Percentiles rank a stretch among this genome's conserved stretches.
phyloP scores from a whole-genome alignment of 768 basidiomycete genomes.

The Suillus luteus region DNA sequence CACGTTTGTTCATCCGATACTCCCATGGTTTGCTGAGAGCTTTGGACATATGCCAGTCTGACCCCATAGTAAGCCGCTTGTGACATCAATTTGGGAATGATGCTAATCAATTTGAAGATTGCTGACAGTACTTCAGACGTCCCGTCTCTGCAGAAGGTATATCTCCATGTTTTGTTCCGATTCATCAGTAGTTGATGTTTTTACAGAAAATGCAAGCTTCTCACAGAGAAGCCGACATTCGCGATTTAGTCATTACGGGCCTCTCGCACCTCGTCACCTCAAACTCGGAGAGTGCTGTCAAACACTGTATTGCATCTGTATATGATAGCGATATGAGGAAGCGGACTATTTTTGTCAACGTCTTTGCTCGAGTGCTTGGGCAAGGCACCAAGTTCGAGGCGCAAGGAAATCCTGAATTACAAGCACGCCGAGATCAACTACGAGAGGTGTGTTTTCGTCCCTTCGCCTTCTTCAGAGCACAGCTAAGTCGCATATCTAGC shows the following conservation, averaged over 20 bases:
- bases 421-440: conserved; percentile 52
- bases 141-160: conserved; percentile 49
- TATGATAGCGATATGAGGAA: conserved; percentile 72
- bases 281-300: conserved; percentile 87
- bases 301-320: conserved; percentile 80
- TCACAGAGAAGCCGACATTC: conserved; percentile 60
- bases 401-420: conserved; percentile 50
- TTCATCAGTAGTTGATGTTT: conserved; percentile 12
- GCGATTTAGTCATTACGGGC: conserved; percentile 77
- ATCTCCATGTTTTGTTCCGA: conserved; percentile 1
- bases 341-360: conserved; percentile 79
- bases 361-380: conserved; percentile 78
- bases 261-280: conserved; percentile 80
- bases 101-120: conserved; percentile 32
- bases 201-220: conserved; percentile 45
- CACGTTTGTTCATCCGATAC: conserved; percentile 80
- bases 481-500: conserved; percentile 38
- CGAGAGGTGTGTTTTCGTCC: conserved; percentile 52
- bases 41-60: conserved; percentile 53
- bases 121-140: conserved; percentile 54
- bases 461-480: conserved; percentile 11
- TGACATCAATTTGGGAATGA: conserved; percentile 2
- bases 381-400: conserved; percentile 79
- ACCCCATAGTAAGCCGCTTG: conserved; percentile 41
- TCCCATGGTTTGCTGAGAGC: conserved; percentile 64